Evolutionary conservation across 139 green algal species (phyloP).

Genomic region (Astrephomene gubernaculifera): DNA sequence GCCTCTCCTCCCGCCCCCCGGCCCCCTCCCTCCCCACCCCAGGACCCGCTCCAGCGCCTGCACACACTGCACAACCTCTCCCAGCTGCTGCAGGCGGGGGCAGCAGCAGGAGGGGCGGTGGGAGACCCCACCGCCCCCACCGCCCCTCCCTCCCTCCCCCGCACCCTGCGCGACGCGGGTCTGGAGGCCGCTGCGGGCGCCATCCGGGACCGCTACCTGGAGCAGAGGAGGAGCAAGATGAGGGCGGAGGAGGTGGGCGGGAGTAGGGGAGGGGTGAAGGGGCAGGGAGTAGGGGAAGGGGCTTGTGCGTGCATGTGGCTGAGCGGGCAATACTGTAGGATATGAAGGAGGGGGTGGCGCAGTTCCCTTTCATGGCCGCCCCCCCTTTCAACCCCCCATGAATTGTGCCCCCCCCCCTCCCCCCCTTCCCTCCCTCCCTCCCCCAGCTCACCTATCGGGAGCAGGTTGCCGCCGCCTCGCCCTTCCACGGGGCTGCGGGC

Average conservation of each 20-base stretch:
- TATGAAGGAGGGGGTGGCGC: too few species aligned
- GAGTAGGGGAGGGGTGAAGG: not conserved
- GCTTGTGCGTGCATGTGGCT: too few species aligned
- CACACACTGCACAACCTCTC: constrained; percentile 91
- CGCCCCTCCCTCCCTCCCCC: constrained; percentile 40
- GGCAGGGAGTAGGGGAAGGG: not conserved
- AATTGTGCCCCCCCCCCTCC: not conserved
- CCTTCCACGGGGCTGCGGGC: constrained; percentile 22
- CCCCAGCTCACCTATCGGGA: constrained; percentile 52
- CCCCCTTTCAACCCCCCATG: too few species aligned
- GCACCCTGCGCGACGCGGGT: constrained; percentile 72
- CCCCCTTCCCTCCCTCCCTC: not conserved
- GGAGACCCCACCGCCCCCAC: not conserved
- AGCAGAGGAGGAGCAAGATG: constrained; percentile 52
- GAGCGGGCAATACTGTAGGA: too few species aligned
- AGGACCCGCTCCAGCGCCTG: constrained; percentile 87
- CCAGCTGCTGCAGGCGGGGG: constrained; percentile 70
- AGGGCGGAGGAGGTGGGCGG: constrained; percentile 36
- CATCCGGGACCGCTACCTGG: constrained; percentile 71
- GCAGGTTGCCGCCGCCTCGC: constrained; percentile 2
- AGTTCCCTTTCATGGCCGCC: too few species aligned
- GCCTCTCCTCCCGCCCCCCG: not conserved
- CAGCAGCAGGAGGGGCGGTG: too few species aligned
- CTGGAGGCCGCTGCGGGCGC: constrained; percentile 59
- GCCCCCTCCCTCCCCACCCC: not conserved